Conservation (phyloP, 352 stramenopile species). For the Aphanomyces cochlioides region DNA sequence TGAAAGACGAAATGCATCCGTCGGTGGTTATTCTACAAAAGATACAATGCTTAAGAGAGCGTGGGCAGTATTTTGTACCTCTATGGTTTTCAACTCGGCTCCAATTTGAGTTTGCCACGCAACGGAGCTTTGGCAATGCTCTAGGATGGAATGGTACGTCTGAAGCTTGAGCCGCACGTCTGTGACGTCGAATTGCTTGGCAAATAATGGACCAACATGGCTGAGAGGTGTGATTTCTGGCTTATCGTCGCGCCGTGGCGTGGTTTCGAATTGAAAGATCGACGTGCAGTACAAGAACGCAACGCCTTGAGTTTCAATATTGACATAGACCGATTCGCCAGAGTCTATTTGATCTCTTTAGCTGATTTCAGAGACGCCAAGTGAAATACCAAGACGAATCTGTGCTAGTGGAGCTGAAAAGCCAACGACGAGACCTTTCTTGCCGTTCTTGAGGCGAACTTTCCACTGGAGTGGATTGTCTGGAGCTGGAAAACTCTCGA, state of each 20-base stretch:
- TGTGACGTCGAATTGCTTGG: conserved; percentile 22
- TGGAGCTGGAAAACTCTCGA: neutral
- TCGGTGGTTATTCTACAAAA: conserved; percentile 1
- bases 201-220: neutral
- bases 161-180: conserved; percentile 22
- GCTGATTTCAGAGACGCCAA: neutral
- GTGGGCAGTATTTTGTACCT: neutral
- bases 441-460: neutral
- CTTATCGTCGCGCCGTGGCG: neutral
- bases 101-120: conserved; percentile 25
- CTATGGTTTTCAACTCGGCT: conserved; percentile 3
- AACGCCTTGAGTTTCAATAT: conserved; percentile 17
- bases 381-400: neutral
- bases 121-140: conserved; percentile 17
- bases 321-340: conserved; percentile 18
- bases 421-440: conserved; percentile 7
- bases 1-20: conserved; percentile 20
- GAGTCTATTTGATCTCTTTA: neutral
- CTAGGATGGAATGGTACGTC: conserved; percentile 15
- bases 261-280: conserved; percentile 26
- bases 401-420: conserved; percentile 4
- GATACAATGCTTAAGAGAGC: neutral
- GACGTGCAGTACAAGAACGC: conserved; percentile 17
- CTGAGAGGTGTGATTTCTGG: neutral
- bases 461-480: conserved; percentile 15